Evolutionary conservation across 129 eudicot genomes (phyloP), one percentile per base, ranked within the genome.

Genomic region (Arctium minus): DNA sequence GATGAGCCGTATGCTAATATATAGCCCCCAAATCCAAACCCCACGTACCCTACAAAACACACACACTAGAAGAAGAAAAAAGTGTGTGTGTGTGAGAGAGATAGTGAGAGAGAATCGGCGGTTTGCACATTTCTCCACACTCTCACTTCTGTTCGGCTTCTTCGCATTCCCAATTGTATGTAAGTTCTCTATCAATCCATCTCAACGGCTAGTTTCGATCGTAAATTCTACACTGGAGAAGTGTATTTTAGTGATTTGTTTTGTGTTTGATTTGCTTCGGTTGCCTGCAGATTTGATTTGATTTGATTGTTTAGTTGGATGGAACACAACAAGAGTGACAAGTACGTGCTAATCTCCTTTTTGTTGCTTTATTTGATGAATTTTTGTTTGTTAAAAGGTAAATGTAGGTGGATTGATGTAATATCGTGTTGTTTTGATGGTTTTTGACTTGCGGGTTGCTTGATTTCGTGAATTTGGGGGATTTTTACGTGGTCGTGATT

Each of bases 141-240:
- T 13, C 6, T 0, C 64, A 15, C 64, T 53, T 53, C 65, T 53
- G 15, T 53, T 84, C 80, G n/a, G 64, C 83, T 73, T 84, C 87
- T 40, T 42, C 71, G 53, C 76, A 64, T 79, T 84, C 74, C 62
- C 76, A 79, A n/a, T 83, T 60, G 30, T 60, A n/a, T 38, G 17
- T 68, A 75, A 40, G 75, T 42, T 76, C 13, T 72, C 27, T 73
- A 39, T 69, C 68, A 40, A 76, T 82, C 60, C 72, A 13, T 48
- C 44, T 56, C 86, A 70, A 83, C 82, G 86, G 86, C 86, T 83
- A 83, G 33, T 77, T 77, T 48, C 70, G 56, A 42, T 76, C 67
- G 65, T 56, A 56, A 35, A 33, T 30, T 73, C 1, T 80, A 15
- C 13, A 53, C 13, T 7, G 3, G 11, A 17, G 31, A 53, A n/a